Evolutionary conservation across 1,284 basidiomycete species (phyloP).

Genomic region (Boletellus deceptivus): DNA sequence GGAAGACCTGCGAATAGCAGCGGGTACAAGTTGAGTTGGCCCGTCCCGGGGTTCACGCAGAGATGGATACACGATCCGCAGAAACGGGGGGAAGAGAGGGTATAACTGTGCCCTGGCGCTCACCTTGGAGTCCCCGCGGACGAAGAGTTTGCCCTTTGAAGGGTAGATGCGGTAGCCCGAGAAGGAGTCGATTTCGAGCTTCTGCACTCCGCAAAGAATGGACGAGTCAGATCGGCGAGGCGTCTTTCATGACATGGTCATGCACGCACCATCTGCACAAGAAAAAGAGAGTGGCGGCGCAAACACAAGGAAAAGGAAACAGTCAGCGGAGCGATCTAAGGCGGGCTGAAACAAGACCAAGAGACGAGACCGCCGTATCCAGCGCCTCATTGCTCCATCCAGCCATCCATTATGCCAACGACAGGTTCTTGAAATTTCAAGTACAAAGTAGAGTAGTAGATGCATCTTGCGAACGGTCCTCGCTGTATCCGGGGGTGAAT

Average conservation of each 20-base stretch:
- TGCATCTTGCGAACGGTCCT: slow-evolving; percentile 2
- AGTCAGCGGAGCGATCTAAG: slow-evolving; percentile 26
- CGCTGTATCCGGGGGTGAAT: slow-evolving; percentile 27
- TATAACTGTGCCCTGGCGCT: slow-evolving; percentile 22
- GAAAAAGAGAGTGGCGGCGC: not conserved
- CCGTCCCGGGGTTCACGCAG: no score
- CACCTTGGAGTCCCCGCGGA: slow-evolving; percentile 95
- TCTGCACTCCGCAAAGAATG: slow-evolving; percentile 55
- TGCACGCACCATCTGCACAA: slow-evolving; percentile 49
- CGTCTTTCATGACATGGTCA: not conserved
- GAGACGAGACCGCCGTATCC: slow-evolving; percentile 39
- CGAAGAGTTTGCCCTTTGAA: slow-evolving; percentile 92
- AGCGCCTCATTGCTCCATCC: slow-evolving; percentile 40
- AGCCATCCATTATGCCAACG: slow-evolving; percentile 28
- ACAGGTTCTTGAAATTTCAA: slow-evolving; percentile 20
- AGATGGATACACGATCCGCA: no score
- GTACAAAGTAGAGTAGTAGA: slow-evolving; percentile 8
- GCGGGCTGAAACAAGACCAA: slow-evolving; percentile 9
- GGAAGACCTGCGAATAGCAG: slow-evolving; percentile 70
- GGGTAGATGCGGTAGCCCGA: slow-evolving; percentile 97
- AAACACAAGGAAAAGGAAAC: not conserved
- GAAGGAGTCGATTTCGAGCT: slow-evolving; percentile 97
- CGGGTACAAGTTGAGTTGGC: not conserved
- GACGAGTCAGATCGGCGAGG: no score
- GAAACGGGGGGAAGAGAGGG: not conserved